These are phyloP conservation scores for Epichloe aotearoae DNA, from an alignment of 2,329 filamentous ascomycete genomes.

Conservation along the genomic window DNA sequence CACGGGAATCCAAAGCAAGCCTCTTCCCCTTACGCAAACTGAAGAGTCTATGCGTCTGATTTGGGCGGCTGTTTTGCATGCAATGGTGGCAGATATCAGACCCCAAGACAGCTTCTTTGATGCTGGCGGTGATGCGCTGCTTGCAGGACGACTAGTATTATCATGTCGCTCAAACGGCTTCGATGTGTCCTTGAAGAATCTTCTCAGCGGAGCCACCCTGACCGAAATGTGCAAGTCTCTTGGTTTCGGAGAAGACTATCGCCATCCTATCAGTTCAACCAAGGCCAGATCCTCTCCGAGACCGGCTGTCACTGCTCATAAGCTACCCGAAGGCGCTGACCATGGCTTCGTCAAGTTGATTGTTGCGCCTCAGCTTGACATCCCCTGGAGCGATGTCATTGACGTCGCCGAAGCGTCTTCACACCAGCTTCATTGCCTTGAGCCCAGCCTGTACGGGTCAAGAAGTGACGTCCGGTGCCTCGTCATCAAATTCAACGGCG, in stretches of 20 bases:
- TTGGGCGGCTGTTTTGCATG: conserved; percentile 31
- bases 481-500: conserved; percentile 32
- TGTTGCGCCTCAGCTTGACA: conserved; percentile 29
- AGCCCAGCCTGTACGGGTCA: conserved; percentile 30
- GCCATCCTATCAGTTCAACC: not conserved
- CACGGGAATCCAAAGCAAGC: conserved; percentile 27
- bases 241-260: conserved; percentile 6
- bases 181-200: conserved; percentile 26
- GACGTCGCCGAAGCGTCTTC: conserved; percentile 36
- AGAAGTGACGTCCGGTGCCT: conserved; percentile 35
- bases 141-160: conserved; percentile 30
- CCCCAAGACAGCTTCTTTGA: conserved; percentile 31
- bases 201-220: conserved; percentile 28
- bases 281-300: conserved; percentile 3
- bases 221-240: conserved; percentile 31
- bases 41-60: conserved; percentile 34
- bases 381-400: conserved; percentile 28
- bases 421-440: conserved; percentile 33
- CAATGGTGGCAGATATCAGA: conserved; percentile 27
- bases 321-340: conserved; percentile 9
- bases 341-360: conserved; percentile 26
- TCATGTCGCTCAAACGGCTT: conserved; percentile 30
- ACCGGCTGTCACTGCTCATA: conserved; percentile 3
- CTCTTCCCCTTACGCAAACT: conserved; percentile 32
- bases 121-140: conserved; percentile 31